phyloP scores from a whole-genome alignment of 2,329 filamentous ascomycete genomes.

The Talaromyces rugulosus region DNA sequence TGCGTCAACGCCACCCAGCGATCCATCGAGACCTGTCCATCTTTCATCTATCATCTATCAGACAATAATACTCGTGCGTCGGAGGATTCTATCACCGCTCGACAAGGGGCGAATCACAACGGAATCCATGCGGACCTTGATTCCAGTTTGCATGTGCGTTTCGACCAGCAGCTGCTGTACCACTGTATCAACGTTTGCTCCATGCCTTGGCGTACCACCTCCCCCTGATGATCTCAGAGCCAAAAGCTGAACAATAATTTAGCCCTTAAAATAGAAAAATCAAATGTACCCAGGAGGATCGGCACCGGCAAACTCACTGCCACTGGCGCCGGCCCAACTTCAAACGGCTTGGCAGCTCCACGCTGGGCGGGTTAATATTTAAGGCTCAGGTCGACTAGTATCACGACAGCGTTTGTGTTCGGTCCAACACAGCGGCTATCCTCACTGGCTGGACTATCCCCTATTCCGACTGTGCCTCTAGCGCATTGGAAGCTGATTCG shows the following conservation, averaged over 20 bases:
- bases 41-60: neutral
- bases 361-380: neutral
- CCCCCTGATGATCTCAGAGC: neutral
- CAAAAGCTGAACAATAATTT: neutral
- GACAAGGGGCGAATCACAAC: neutral
- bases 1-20: neutral
- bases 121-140: neutral
- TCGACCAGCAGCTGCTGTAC: neutral
- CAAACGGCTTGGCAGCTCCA: neutral
- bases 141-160: neutral
- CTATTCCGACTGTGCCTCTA: neutral
- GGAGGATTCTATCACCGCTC: neutral
- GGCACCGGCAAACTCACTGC: neutral
- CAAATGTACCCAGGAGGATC: neutral
- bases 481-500: neutral
- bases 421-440: neutral
- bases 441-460: neutral
- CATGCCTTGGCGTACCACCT: neutral
- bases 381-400: neutral
- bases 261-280: neutral
- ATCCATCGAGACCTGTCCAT: neutral
- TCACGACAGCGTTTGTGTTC: neutral
- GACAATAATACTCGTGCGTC: neutral
- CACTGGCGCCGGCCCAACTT: neutral
- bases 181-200: neutral